Base-by-base conservation (phyloP, 176 grass and related monocot species). In the Melocanna baccifera region DNA sequence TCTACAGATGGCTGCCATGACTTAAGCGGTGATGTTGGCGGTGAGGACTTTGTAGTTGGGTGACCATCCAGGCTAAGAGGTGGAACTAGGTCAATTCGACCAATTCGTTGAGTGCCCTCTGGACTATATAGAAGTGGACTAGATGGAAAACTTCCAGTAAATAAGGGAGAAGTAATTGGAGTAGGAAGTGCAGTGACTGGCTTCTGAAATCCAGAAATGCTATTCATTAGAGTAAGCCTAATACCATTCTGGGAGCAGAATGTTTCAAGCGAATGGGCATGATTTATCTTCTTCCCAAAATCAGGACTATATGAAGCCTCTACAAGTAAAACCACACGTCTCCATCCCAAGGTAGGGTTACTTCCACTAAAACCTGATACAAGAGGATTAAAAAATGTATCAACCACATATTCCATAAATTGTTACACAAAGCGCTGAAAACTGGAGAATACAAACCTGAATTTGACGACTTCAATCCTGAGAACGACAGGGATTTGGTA, bases 111-210 rank as follows among this genome's bases (percentile, higher is more conserved):
- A 55, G 95, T 92, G 45, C 96, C 89, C n/a, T 98, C 96, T 77
- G 96, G 96, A 83, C 93, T 96, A 78, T 90, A 96, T 72, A 94
- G 76, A 91, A 98, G 91, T 76, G 96, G 96, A 84, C 93, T 98
- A 75, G 93, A 98, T 64, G 96, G 96, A 84, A 98, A 98, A 75
- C 96, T 96, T 84, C 96, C 96, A 66, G 96, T 98, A 86, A 98
- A 95, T 75, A 98, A 86, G 82, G 96, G 96, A 84, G 96, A 98
- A 64, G 86, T 83, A 83, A 95, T 88, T 85, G 93, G 93, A 39
- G 91, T 93, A 78, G 89, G 75, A 88, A 92, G 87, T 75, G 84
- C 53, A 81, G 82, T 91, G 45, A 83, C 58, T 78, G 91, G 93
- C 70, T 95, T 98, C 43, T 83, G 87, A 88, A 94, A 89, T 82